Conservation (phyloP, 2,329 filamentous ascomycete species). For the Xylariaceae sp. region DNA sequence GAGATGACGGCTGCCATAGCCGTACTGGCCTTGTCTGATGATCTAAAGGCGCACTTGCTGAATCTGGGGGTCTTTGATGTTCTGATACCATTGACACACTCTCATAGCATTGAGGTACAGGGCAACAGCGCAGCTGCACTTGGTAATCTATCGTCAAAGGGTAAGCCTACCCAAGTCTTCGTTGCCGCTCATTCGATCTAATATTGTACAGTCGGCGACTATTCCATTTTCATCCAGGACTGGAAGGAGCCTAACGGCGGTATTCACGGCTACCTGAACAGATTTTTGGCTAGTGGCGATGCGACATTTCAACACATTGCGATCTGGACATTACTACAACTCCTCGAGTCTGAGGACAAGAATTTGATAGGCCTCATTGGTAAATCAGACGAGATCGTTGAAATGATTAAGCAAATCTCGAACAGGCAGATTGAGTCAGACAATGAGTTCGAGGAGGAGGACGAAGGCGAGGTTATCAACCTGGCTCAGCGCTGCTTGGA, state of each 20-base stretch:
- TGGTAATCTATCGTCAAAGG: constrained; percentile 95
- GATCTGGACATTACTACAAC: constrained; percentile 93
- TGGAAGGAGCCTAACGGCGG: constrained; percentile 91
- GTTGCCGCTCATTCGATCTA: background rate
- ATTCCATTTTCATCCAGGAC: constrained; percentile 90
- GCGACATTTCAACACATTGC: constrained; percentile 98
- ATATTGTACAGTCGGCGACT: constrained; percentile 72
- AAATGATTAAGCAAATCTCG: constrained; percentile 87
- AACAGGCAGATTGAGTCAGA: constrained; percentile 86
- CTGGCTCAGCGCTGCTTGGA: constrained; percentile 88
- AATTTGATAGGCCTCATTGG: constrained; percentile 83
- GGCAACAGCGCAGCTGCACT: constrained; percentile 95
- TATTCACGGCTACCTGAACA: constrained; percentile 89
- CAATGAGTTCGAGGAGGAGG: constrained; percentile 81
- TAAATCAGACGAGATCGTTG: constrained; percentile 84
- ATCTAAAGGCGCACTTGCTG: constrained; percentile 86
- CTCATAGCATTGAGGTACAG: constrained; percentile 94
- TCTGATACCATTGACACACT: constrained; percentile 90
- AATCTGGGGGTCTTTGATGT: constrained; percentile 95
- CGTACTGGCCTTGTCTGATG: constrained; percentile 90
- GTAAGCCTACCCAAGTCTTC: constrained; percentile 42
- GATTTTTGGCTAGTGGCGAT: constrained; percentile 91
- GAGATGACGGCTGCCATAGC: constrained; percentile 99
- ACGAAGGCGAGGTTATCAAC: constrained; percentile 88
- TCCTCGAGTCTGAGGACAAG: constrained; percentile 92